Base-by-base conservation (phyloP, 768 basidiomycete species). In the Pleurotus cornucopiae region DNA sequence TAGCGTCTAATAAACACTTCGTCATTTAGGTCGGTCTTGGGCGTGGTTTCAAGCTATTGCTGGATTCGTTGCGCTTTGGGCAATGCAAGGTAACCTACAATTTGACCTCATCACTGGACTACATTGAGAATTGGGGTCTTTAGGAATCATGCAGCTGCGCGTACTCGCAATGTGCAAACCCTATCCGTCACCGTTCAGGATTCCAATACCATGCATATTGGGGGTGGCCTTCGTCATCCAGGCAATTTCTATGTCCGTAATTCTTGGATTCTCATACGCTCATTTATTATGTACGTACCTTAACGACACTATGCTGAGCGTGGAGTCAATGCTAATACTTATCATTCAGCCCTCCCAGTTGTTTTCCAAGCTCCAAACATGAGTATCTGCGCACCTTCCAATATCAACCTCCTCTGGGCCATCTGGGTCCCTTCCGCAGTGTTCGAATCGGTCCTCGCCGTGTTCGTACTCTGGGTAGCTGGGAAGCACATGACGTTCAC, bases 151-250 rank as follows among this genome's bases (percentile, higher is more conserved):
- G 20, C 54, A 45, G 43, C 45, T 45, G 2, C 54, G 54, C 4
- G 54, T 46, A 20, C 45, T 26, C 4, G 54, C 54, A 4, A 55
- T 55, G 54, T 55, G 23, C n/a, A 46, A 46, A 30, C 54, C 41
- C n/a, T 55, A 26, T 30, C 16, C n/a, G 11, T 41, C 39, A 6
- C 51, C 51, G 4, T 20, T 40, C 18, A 46, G 46, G 14, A 46
- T 55, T 18, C n/a, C 45, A 12, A 46, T 55, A 25, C 45, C 51
- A 21, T 53, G 25, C 14, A 14, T 34, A 9, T 23, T 55, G 43
- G 9, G 23, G 6, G 30, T 16, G 16, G 23, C 25, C 12, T 55
- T 55, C 23, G 11, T 55, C 25, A n/a, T 34, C 18, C 43, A 55
- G 16, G 54, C 21, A 9, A 21, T 46, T 5, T 9, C n/a, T 9